Evolutionary conservation across 371 early-diverging fungal genomes (phyloP), one percentile per base, ranked within the genome.

Genomic region (Sanchytrium tribonematis): DNA sequence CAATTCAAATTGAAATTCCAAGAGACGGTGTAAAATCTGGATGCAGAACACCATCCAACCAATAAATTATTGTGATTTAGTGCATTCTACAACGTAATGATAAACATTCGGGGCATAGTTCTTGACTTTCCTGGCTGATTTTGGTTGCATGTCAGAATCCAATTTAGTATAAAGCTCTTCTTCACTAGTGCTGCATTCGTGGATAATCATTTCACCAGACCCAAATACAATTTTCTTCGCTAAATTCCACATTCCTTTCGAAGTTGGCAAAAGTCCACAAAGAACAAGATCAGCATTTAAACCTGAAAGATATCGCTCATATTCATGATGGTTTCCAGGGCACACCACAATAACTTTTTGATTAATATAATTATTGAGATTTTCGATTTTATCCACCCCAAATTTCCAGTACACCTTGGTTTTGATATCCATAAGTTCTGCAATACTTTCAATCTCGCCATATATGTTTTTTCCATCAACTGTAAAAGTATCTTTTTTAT

Each of bases 1-100:
- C 85, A 17, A 79, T 85, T 30, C 86, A 86, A 73, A 74, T 85
- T 29, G 88, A 86, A 74, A 76, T 30, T 12, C 48, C 48, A 48
- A 48, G 22, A 48, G 22, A 48, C 22, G 48, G 48, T 48, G 48
- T 48, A 22, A n/a, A n/a, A n/a, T 48, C 48, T 48, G 48, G 48
- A 48, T 48, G 48, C 22, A 48, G 48, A 48, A 48, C 48, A 48
- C 48, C 48, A 48, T 12, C 5, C 5, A 12, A 48, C 48, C 22
- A 48, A 48, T 48, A 48, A 48, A 48, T 48, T 48, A 48, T 48
- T 22, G 5, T 48, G 5, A 48, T 48, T 22, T 48, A n/a, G 48
- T 12, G 48, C 48, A 48, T 22, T 48, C 48, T 48, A 48, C 48
- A 48, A 48, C 48, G 22, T 48, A 48, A 48, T 48, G 48, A 48